Conservation (phyloP, 768 basidiomycete species). For the Pleurotus salmoneostramineus region DNA sequence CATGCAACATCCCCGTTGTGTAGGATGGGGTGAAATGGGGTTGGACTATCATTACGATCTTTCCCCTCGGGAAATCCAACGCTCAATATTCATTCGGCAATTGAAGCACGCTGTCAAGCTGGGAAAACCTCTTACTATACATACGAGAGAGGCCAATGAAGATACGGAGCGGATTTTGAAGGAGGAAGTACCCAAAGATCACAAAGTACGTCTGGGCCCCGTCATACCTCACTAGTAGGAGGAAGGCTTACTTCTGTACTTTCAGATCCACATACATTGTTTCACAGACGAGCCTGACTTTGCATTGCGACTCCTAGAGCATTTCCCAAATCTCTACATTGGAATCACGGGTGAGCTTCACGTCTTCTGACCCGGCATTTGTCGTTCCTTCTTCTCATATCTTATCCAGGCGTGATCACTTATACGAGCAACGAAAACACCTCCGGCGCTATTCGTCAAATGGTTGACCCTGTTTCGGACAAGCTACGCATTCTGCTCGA, state of each 20-base stretch:
- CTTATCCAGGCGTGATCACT: conserved; percentile 64
- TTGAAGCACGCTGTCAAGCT: conserved; percentile 63
- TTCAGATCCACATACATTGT: conserved; percentile 82
- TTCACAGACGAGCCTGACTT: conserved; percentile 82
- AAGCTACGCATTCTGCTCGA: conserved; percentile 61
- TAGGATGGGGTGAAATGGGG: conserved; percentile 88
- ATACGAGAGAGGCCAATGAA: conserved; percentile 82
- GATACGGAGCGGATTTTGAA: conserved; percentile 80
- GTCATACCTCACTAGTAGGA: neutral
- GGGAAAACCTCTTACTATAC: conserved; percentile 78
- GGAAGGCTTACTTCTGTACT: neutral
- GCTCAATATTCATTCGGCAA: conserved; percentile 62
- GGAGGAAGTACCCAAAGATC: conserved; percentile 66
- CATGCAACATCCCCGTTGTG: conserved; percentile 76
- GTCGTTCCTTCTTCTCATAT: neutral
- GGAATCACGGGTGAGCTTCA: conserved; percentile 63
- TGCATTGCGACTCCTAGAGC: conserved; percentile 62
- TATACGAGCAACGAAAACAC: conserved; percentile 76
- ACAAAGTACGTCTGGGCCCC: conserved; percentile 38
- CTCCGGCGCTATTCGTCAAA: conserved; percentile 54
- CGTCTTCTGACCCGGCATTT: neutral
- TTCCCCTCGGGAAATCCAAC: conserved; percentile 69
- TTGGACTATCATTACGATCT: conserved; percentile 83
- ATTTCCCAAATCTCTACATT: conserved; percentile 81
- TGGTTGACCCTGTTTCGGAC: conserved; percentile 26